phyloP scores from a whole-genome alignment of 345 rosid genomes.

The Bruguiera gymnorhiza region DNA sequence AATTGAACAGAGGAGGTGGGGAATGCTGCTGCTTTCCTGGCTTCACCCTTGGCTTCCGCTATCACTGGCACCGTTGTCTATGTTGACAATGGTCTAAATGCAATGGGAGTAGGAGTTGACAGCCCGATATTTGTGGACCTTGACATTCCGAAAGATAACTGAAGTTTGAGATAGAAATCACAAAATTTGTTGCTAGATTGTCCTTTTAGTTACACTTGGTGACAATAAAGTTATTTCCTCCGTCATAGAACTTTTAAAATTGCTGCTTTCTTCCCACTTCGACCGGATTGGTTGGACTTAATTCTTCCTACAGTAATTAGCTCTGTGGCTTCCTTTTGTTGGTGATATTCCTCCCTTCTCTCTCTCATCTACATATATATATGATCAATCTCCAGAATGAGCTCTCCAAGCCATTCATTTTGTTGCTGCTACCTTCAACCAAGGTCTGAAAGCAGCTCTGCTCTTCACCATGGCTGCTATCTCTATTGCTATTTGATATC shows the following conservation, averaged over 20 bases:
- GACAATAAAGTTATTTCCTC: background rate
- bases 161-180: background rate
- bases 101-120: slow-evolving; percentile 90
- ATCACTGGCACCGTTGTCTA: slow-evolving; percentile 80
- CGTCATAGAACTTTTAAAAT: background rate
- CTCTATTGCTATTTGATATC: no score
- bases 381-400: no score
- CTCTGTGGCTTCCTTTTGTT: no score
- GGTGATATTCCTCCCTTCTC: no score
- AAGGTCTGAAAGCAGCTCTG: no score
- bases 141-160: slow-evolving; percentile 41
- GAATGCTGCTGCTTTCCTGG: slow-evolving; percentile 88
- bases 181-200: background rate
- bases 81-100: slow-evolving; percentile 91
- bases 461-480: no score
- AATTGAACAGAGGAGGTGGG: slow-evolving; percentile 82
- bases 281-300: background rate
- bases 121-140: slow-evolving; percentile 81
- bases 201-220: background rate
- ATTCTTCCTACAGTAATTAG: background rate
- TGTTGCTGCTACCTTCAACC: no score
- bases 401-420: no score
- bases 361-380: no score
- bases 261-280: background rate
- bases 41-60: slow-evolving; percentile 87